Conservation (phyloP, 371 early-diverging fungal species). For the Saksenaea oblongispora region DNA sequence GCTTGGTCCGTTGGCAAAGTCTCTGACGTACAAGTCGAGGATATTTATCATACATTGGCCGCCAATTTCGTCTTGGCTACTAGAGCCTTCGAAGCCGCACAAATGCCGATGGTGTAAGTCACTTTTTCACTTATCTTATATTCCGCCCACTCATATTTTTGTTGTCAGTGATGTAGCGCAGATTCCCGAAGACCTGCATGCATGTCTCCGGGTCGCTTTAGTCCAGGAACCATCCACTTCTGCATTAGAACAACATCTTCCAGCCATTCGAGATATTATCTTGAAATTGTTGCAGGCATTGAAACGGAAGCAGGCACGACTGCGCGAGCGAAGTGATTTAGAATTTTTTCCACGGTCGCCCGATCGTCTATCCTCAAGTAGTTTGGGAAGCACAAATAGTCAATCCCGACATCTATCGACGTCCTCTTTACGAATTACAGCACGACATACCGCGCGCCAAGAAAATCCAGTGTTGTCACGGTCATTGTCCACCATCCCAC, state of each 20-base stretch:
- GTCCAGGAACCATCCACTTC: slow-evolving; percentile 48
- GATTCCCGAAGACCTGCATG: slow-evolving; percentile 52
- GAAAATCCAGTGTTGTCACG: neutral
- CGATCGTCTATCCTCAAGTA: neutral
- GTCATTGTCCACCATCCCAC: slow-evolving; percentile 1
- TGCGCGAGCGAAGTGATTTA: slow-evolving; percentile 31
- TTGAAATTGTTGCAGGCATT: slow-evolving; percentile 54
- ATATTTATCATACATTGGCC: slow-evolving; percentile 46
- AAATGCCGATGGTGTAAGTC: slow-evolving; percentile 52
- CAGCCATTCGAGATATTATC: slow-evolving; percentile 57
- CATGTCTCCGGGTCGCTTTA: slow-evolving; percentile 47
- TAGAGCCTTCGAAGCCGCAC: slow-evolving; percentile 47
- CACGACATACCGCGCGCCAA: slow-evolving; percentile 1
- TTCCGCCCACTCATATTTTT: too few relatives aligned
- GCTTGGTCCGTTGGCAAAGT: slow-evolving; percentile 49
- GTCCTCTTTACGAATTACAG: neutral
- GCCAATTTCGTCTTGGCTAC: slow-evolving; percentile 47
- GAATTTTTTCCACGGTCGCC: slow-evolving; percentile 2
- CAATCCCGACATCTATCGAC: slow-evolving; percentile 1
- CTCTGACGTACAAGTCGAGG: slow-evolving; percentile 47
- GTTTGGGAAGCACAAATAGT: neutral
- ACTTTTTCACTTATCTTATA: neutral
- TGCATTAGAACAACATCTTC: slow-evolving; percentile 54
- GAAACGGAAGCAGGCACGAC: slow-evolving; percentile 52
- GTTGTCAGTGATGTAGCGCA: slow-evolving; percentile 46